Evolutionary conservation across 108 stramenopile species (phyloP), one percentile per base, ranked within the genome.

Genomic region (Licmophora abbreviata): DNA sequence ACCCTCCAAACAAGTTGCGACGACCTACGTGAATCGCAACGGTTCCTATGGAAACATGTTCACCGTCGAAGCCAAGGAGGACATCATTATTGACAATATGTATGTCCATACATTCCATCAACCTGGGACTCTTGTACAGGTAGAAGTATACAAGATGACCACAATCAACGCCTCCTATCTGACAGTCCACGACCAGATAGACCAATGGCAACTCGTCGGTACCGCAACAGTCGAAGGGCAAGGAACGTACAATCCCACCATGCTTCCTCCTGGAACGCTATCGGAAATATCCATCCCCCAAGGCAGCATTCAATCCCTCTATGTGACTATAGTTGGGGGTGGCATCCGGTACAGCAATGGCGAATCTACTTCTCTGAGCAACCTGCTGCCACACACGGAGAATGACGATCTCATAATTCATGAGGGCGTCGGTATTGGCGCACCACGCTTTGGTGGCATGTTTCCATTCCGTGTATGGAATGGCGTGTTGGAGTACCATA

Each of bases 21-120:
- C 38, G 15, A 5, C 38, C 2, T 40, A 18, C 20, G 1, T 40
- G 15, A 20, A 20, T 5, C 15, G 38, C 38, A 40, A 40, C 20
- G 38, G 38, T 18, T 18, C 18, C 20, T 40, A 40, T 20, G 48
- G 48, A 29, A 29, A 29, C 8, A 50, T 50, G 48, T 50, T 50
- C 21, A 31, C 30, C 33, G 15, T 50, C 21, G 14, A 31, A n/a
- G 48, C 48, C 2, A 50, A 29, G 29, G 21, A 1, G 29, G 30
- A 50, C 21, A 8, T 50, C 18, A 4, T 1, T 11, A 50, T 50
- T 32, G n/a, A 18, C 28, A 50, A 50, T 40, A 40, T 40, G 38
- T 3, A 5, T 15, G 20, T 40, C 20, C 38, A 40, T 20, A 40
- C 38, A 20, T 40, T 18, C 5, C 38, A 40, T 20, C 15, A 40